Evolutionary conservation across 441 rosid species (phyloP), one percentile per base, ranked within the genome.

Genomic region (Bruguiera hainesii): DNA sequence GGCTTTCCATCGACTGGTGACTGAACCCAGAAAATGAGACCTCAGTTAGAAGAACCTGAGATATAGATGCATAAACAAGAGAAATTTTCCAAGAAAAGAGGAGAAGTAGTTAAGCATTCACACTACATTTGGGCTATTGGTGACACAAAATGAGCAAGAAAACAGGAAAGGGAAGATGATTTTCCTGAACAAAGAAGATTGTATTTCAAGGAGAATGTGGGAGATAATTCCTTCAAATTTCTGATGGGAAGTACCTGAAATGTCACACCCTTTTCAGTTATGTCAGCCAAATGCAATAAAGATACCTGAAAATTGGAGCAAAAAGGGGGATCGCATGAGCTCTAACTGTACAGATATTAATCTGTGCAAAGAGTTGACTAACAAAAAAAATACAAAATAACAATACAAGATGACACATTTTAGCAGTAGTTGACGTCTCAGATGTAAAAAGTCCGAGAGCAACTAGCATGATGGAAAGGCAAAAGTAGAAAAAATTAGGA

Each of bases 1-100:
- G 88, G 89, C 73, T 83, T 87, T 69, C 93, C 96, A 73, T 89
- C 93, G 49, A 87, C 84, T 60, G 96, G 93, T 57, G 93, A 89
- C 93, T 89, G 81, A 64, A 78, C 49, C 48, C 56, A 79, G 73
- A 71, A 80, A 75, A 74, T 25, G 48, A 71, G 65, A 68, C 35
- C 25, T n/a, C 28, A 57, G 60, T 72, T 59, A 73, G 11, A 18
- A 63, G 71, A 64, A 63, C 57, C 64, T 39, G 19, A 51, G 25
- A 18, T 8, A 46, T 10, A 51, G 18, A 4, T 25, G 1, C 23
- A 56, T 10, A 10, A 57, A 29, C 49, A 35, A 56, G 56, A 56
- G 30, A 48, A 46, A 26, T 26, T 30, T 21, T 35, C 10, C 39
- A 7, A 49, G 1, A 23, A 30, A 6, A n/a, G 20, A 3, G 20